Evolutionary conservation across 495 filamentous ascomycete species (phyloP).

Genomic region (Sordaria brevicollis): DNA sequence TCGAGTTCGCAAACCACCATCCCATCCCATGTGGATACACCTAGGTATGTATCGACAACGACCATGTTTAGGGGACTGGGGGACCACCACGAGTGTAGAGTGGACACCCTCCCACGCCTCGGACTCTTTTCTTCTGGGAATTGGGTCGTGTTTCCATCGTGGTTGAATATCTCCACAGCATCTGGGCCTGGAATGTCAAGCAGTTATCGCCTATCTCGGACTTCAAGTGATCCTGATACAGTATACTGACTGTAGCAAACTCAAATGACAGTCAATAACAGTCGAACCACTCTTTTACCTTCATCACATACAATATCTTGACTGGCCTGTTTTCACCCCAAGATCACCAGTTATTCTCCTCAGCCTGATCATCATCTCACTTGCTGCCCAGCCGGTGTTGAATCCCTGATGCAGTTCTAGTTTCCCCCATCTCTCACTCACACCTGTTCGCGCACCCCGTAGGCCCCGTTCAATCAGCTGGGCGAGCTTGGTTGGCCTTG

Average conservation of each 20-base stretch:
- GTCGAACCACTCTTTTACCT: not conserved
- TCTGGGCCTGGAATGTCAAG: not conserved
- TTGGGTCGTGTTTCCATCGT: not conserved
- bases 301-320: not conserved
- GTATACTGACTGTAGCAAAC: too few relatives aligned
- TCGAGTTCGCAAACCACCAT: not conserved
- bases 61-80: not conserved
- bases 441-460: not conserved
- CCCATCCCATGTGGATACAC: not conserved
- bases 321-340: not conserved
- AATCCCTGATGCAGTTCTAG: not conserved
- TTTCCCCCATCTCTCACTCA: not conserved
- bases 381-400: not conserved
- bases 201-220: not conserved
- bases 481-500: not conserved
- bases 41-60: too few relatives aligned
- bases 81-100: not conserved
- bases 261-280: not conserved
- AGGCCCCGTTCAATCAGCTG: not conserved
- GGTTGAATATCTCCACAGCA: not conserved
- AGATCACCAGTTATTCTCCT: not conserved
- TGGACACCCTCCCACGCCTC: not conserved
- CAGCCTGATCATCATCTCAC: not conserved
- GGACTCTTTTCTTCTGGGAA: too few relatives aligned
- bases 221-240: not conserved